These are phyloP conservation scores for Diaporthe vaccinii DNA, from an alignment of 2,329 filamentous ascomycete species.

Conservation along the genomic window DNA sequence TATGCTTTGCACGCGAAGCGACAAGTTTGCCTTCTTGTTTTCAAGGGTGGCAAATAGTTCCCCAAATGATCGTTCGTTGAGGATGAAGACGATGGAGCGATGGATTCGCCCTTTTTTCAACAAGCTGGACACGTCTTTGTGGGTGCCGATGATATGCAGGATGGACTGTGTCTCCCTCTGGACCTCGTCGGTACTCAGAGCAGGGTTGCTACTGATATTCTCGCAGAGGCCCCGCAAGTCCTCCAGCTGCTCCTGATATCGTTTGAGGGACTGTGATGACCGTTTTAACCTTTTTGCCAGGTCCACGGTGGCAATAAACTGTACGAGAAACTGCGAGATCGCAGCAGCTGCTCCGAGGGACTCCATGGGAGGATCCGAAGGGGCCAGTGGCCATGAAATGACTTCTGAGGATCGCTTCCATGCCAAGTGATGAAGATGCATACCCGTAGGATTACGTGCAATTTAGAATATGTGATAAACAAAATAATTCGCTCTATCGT, in stretches of 20 bases:
- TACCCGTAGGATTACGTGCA: no score
- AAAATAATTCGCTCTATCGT: no score
- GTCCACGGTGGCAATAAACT: background rate
- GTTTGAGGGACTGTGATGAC: background rate
- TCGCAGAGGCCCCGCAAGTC: background rate
- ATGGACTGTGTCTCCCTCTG: background rate
- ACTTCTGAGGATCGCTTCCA: no score
- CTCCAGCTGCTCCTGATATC: background rate
- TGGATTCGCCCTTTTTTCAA: background rate
- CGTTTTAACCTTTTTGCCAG: background rate
- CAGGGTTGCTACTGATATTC: background rate
- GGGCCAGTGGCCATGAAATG: no score
- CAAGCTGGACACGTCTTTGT: background rate
- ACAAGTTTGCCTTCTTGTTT: background rate
- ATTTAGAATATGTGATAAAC: no score
- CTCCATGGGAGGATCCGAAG: background rate
- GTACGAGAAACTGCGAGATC: background rate
- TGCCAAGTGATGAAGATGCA: no score
- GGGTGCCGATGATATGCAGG: background rate
- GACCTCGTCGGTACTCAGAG: background rate
- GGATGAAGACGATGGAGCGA: background rate
- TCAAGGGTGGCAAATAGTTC: background rate
- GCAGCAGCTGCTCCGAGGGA: background rate
- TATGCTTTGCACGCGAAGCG: background rate
- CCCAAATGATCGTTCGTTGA: background rate